Base-by-base conservation (phyloP, 768 basidiomycete genomes). In the Brasilioporus rufonigricans region DNA sequence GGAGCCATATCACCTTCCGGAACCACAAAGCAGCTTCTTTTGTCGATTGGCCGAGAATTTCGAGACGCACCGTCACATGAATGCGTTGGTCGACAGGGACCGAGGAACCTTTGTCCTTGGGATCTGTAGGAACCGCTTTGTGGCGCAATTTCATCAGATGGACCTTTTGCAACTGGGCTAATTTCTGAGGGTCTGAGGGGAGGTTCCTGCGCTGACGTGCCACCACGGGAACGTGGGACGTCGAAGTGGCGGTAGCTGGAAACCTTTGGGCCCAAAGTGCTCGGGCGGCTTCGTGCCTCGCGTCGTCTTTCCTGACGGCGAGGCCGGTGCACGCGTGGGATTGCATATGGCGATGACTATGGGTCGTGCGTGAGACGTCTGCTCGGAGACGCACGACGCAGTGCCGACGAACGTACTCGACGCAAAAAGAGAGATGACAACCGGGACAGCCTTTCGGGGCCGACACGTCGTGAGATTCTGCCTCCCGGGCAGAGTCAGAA, bases 111-210 rank as follows among this genome's bases (percentile, higher is more conserved):
- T 73, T 79, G 63, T 86, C 83, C 61, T 78, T 83, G 19, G 80
- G 76, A 61, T 91, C 84, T 9, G 74, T 82, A 3, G 89, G 81
- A 39, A 73, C 61, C 12, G 91, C 91, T 36, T 74, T 77, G 65
- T 87, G 89, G 50, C 85, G 83, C 78, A 93, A 80, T 64, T 83
- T 89, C 80, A 92, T 88, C 6, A 85, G 64, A 62, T 85, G 81
- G 18, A 91, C 65, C 61, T 81, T 83, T 52, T 77, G 77, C 55
- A 77, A 68, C 57, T 83, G 80, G 1, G 78, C 81, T 21, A 79
- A 65, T 59, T 84, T 84, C 50, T 72, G 75, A 9, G 83, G 78
- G 60, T 84, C 80, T 13, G 74, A 75, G 7, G 80, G 76, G 36
- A 67, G 61, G 57, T 75, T 76, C 33, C 53, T 58, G 26, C 52